These are phyloP conservation scores for Bipolaris sorokiniana DNA, from an alignment of 2,329 filamentous ascomycete genomes.

Conservation along the genomic window DNA sequence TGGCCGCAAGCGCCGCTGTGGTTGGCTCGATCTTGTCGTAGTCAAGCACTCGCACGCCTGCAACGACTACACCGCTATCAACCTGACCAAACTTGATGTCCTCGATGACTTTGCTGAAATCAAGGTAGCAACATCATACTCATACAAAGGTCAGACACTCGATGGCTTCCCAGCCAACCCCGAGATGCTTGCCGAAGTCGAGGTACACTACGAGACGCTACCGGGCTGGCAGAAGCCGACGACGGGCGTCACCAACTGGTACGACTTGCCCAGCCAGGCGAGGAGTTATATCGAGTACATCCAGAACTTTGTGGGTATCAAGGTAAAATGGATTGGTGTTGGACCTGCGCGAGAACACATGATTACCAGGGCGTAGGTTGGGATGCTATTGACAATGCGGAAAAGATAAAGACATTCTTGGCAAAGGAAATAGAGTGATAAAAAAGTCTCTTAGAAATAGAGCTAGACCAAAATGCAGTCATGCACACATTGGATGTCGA, in stretches of 20 bases:
- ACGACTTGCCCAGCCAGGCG: constrained; percentile 68
- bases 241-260: constrained; percentile 64
- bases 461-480: constrained; percentile 10
- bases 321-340: constrained; percentile 70
- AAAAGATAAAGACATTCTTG: no score
- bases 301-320: constrained; percentile 68
- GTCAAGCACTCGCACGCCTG: constrained; percentile 69
- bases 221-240: constrained; percentile 73
- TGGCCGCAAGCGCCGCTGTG: constrained; percentile 66
- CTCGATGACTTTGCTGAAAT: constrained; percentile 76
- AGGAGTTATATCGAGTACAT: constrained; percentile 71
- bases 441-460: constrained; percentile 10
- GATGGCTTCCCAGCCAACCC: constrained; percentile 71
- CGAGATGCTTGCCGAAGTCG: constrained; percentile 61
- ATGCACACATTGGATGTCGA: background rate
- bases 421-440: background rate
- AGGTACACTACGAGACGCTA: constrained; percentile 72
- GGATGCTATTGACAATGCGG: background rate
- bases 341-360: constrained; percentile 70
- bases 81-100: constrained; percentile 72
- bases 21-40: constrained; percentile 72
- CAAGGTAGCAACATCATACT: constrained; percentile 76
- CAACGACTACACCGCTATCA: constrained; percentile 71
- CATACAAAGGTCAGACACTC: constrained; percentile 61
- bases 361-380: constrained; percentile 57